Evolutionary conservation across 1,284 basidiomycete genomes (phyloP), one percentile per base, ranked within the genome.

Genomic region (Amylostereum areolatum): DNA sequence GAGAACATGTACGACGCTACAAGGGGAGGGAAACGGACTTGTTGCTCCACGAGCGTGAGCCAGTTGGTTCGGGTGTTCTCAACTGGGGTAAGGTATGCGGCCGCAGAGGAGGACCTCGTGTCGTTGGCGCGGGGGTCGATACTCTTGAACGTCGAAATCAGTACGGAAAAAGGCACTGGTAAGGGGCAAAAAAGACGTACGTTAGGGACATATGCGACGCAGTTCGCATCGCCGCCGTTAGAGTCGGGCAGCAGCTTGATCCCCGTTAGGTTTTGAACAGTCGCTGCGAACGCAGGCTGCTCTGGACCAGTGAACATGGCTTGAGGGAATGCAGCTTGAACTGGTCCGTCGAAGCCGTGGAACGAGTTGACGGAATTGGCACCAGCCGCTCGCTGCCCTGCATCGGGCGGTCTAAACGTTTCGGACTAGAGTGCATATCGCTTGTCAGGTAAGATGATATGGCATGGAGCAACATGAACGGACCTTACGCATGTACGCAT

Each of bases 231-330:
- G 0, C 81, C 81, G 12, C 78, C 77, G 55, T 77, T 78, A 24
- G 80, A 56, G 59, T 84, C 81, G 27, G 67, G 60, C 50, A 59
- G 70, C 36, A 70, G 73, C 5, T 57, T 62, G 43, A 80, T 73
- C 1, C 76, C 75, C 3, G 75, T 77, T 3, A 78, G 59, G 42
- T 66, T 66, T 2, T 69, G 66, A 36, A 79, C 71, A 3, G 78
- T 74, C 45, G 72, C 52, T 33, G 77, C 63, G 57, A 83, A 84
- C 4, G 66, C 70, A 2, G 62, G 51, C 56, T 80, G 77, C 51
- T 80, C 75, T 2, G 75, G 74, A 2, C 80, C 81, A 7, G 74
- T 74, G 54, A 74, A 83, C 74, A 83, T 82, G 5, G 53, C 56
- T 49, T 73, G 67, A 1, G 74, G 73, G 53, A 66, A 74, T 0